These are phyloP conservation scores for Apiospora koreana DNA, from an alignment of 2,329 filamentous ascomycete genomes.

Conservation along the genomic window DNA sequence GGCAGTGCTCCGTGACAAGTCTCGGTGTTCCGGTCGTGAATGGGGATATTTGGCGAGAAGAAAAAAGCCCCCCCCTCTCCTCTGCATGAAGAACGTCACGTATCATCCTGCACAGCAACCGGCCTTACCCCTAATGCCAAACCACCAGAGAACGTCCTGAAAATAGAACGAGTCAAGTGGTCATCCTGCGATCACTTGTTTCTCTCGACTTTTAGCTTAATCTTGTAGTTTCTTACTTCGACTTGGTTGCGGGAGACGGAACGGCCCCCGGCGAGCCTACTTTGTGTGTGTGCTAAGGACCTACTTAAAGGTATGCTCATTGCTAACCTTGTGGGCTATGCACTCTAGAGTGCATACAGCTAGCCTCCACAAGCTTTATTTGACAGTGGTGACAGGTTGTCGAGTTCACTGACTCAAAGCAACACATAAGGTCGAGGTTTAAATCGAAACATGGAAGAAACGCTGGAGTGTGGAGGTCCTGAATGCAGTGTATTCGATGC, in stretches of 20 bases:
- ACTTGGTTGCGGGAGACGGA: background rate
- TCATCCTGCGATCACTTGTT: background rate
- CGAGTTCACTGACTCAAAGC: background rate
- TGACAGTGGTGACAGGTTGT: background rate
- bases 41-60: background rate
- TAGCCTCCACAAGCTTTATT: background rate
- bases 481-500: background rate
- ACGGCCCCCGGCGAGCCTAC: background rate
- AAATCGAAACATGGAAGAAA: background rate
- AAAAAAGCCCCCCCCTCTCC: background rate
- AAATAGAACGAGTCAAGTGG: background rate
- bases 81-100: background rate
- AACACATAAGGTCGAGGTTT: background rate
- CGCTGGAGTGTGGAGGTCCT: background rate
- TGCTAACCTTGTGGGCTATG: background rate
- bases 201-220: background rate
- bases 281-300: background rate
- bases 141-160: background rate
- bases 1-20: constrained; percentile 7
- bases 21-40: background rate
- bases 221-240: background rate
- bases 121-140: background rate
- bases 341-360: background rate
- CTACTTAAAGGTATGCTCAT: background rate
- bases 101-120: background rate